phyloP scores from a whole-genome alignment of 2,329 filamentous ascomycete genomes.

The Colletotrichum theobromicola region DNA sequence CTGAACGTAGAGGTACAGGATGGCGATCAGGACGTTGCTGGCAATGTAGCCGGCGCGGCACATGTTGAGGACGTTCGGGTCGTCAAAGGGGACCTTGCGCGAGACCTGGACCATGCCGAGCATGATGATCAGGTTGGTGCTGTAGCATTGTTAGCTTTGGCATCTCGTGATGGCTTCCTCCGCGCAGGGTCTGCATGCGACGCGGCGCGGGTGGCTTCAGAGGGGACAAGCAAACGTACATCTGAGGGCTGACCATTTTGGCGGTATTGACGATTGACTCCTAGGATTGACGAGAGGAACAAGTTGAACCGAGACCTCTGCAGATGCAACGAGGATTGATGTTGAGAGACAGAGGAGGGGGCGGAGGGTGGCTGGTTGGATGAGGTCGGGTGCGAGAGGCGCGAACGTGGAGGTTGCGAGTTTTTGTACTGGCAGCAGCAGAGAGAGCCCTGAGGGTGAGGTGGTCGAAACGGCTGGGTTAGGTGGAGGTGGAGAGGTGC shows the following conservation, averaged over 20 bases:
- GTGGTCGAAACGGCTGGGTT: slow-evolving; percentile 19
- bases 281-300: background rate
- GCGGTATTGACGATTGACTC: background rate
- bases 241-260: slow-evolving; percentile 32
- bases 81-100: slow-evolving; percentile 94
- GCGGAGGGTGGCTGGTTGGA: background rate
- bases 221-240: slow-evolving; percentile 23
- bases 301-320: background rate
- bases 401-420: slow-evolving; percentile 14
- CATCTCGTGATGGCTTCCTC: background rate
- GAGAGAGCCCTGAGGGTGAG: slow-evolving; percentile 15
- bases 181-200: background rate
- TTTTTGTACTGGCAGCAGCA: slow-evolving; percentile 13
- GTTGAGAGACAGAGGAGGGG: background rate
- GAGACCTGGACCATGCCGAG: slow-evolving; percentile 98
- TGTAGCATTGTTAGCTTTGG: slow-evolving; percentile 45
- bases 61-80: slow-evolving; percentile 66
- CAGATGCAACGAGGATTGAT: background rate
- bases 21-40: slow-evolving; percentile 81
- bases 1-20: slow-evolving; percentile 86
- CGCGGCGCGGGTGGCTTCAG: background rate
- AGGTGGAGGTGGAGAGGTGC: slow-evolving; percentile 10
- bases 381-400: background rate
- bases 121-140: slow-evolving; percentile 93
- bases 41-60: slow-evolving; percentile 60